Percentiles rank a stretch among this genome's conserved stretches.
These are phyloP conservation scores for Fagus sylvatica DNA, from an alignment of 306 rosid species.

Conservation along the genomic window DNA sequence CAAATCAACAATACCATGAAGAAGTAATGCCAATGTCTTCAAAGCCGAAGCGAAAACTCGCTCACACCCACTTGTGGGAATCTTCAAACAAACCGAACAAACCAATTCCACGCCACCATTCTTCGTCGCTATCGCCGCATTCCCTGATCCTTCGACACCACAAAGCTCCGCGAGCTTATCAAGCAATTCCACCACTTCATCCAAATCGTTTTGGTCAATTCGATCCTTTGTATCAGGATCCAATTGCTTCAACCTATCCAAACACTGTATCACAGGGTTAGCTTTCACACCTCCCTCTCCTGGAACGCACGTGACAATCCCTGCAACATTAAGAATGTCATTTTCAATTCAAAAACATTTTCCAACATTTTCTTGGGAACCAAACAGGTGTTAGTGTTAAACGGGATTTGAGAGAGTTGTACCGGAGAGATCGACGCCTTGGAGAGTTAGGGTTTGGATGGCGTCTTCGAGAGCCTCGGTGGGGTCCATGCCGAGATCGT, in stretches of 20 bases:
- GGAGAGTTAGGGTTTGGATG: slow-evolving; percentile 73
- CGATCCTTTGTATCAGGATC: slow-evolving; percentile 17
- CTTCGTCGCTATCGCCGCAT: slow-evolving; percentile 65
- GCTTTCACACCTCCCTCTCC: slow-evolving; percentile 58
- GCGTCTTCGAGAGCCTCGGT: slow-evolving; percentile 89
- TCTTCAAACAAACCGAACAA: slow-evolving; percentile 60
- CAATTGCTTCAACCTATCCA: slow-evolving; percentile 54
- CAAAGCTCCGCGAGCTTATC: slow-evolving; percentile 50
- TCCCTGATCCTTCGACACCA: slow-evolving; percentile 40
- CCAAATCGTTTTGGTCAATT: slow-evolving; percentile 14
- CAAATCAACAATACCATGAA: slow-evolving; percentile 49
- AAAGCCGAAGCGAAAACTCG: slow-evolving; percentile 44
- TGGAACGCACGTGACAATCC: slow-evolving; percentile 68
- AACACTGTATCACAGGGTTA: slow-evolving; percentile 62
- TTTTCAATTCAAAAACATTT: not conserved
- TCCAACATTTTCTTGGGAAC: slow-evolving; percentile 4
- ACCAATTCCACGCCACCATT: slow-evolving; percentile 67
- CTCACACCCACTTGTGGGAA: slow-evolving; percentile 20
- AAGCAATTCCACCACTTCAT: slow-evolving; percentile 38
- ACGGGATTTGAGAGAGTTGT: not conserved
- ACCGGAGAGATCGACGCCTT: slow-evolving; percentile 97
- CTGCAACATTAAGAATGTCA: slow-evolving; percentile 22
- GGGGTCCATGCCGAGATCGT: slow-evolving; percentile 90
- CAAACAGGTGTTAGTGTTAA: not conserved
- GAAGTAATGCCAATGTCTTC: slow-evolving; percentile 53